Percentiles rank a stretch among this genome's conserved stretches.
Conservation (phyloP, 1,139 yeast species). For the Candida pseudoviswanathii region DNA sequence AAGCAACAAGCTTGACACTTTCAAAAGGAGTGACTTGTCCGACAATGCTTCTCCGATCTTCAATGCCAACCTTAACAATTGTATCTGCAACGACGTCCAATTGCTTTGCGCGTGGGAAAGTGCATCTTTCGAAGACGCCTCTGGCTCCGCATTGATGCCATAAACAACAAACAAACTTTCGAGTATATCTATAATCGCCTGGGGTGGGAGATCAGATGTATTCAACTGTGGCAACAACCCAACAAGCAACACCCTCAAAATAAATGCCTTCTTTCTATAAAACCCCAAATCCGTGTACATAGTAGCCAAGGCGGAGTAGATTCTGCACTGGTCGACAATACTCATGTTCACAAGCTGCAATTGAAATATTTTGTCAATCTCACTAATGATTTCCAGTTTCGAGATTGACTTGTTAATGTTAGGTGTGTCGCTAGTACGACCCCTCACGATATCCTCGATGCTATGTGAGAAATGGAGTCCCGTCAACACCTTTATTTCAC, state of each 20-base stretch:
- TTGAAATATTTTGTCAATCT: constrained; percentile 48
- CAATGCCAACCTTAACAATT: constrained; percentile 57
- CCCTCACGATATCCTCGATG: constrained; percentile 28
- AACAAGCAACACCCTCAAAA: constrained; percentile 61
- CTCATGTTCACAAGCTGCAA: constrained; percentile 47
- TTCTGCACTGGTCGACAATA: constrained; percentile 54
- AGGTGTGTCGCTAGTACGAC: constrained; percentile 19
- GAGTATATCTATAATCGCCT: constrained; percentile 32
- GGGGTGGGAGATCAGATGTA: constrained; percentile 3
- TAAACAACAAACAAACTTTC: constrained; percentile 44
- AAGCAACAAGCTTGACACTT: constrained; percentile 53
- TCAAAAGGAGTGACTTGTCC: constrained; percentile 49
- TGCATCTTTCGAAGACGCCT: constrained; percentile 26
- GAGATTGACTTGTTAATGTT: constrained; percentile 24
- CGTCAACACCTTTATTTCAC: constrained; percentile 66
- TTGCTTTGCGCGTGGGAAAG: constrained; percentile 23
- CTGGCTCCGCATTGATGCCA: constrained; percentile 38
- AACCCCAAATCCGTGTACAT: constrained; percentile 65
- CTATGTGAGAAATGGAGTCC: constrained; percentile 45
- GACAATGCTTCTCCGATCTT: constrained; percentile 52
- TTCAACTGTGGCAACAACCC: constrained; percentile 50
- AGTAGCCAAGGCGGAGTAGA: constrained; percentile 68
- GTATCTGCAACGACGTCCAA: constrained; percentile 64
- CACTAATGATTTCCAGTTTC: constrained; percentile 49
- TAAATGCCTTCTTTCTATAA: constrained; percentile 67